A percentile compares a stretch with the other conserved stretches of the same genome.
These are phyloP conservation scores for Cenchrus purpureus DNA, from an alignment of 176 grass and related monocot genomes.

Conservation along the genomic window DNA sequence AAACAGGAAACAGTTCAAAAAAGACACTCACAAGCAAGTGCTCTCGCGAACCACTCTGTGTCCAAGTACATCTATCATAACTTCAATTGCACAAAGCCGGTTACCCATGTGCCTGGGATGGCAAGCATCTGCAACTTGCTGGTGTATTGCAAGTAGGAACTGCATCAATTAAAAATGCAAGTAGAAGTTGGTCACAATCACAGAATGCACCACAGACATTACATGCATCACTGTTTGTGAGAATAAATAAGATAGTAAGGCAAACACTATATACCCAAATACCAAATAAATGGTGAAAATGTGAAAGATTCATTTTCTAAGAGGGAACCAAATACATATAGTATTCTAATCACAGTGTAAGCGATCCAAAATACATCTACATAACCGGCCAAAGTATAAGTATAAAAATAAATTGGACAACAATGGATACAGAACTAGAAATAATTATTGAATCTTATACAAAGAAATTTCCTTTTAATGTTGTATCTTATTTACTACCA, in stretches of 20 bases:
- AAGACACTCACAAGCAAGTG: constrained; percentile 77
- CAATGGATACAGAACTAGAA: background rate
- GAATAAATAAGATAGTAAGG: constrained; percentile 7
- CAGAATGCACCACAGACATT: constrained; percentile 12
- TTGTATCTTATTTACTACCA: background rate
- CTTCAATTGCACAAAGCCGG: constrained; percentile 78
- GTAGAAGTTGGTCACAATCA: constrained; percentile 29
- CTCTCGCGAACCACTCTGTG: constrained; percentile 79
- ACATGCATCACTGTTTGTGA: constrained; percentile 15
- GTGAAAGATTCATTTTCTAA: constrained; percentile 12
- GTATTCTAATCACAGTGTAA: background rate
- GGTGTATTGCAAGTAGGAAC: constrained; percentile 91
- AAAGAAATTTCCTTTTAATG: background rate
- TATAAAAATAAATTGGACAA: background rate
- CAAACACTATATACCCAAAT: background rate
- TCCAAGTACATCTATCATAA: constrained; percentile 80
- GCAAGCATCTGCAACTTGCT: constrained; percentile 79
- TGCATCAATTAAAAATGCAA: constrained; percentile 44
- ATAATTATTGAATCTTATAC: background rate
- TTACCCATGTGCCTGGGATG: constrained; percentile 78
- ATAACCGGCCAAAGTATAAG: background rate
- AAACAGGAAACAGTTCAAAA: constrained; percentile 39
- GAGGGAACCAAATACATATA: background rate
- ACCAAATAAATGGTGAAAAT: background rate
- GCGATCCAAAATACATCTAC: background rate